These are phyloP conservation scores for Naumovozyma castellii DNA, from an alignment of 805 yeast genomes.

Conservation along the genomic window DNA sequence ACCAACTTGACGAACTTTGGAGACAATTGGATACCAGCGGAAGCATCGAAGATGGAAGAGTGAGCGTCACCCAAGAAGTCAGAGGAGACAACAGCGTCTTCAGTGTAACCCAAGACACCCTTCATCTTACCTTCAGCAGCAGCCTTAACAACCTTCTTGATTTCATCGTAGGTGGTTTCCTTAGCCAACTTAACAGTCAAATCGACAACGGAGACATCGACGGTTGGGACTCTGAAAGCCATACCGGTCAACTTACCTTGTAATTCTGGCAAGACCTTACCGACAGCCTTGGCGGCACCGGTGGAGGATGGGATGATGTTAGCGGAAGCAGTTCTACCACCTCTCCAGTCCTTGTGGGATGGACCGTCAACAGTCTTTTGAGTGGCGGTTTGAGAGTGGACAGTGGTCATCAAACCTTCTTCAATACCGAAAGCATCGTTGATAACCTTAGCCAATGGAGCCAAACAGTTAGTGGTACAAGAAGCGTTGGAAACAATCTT, in stretches of 20 bases:
- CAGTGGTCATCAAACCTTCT: constrained; percentile 71
- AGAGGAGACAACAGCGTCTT: constrained; percentile 60
- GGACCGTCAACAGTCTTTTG: constrained; percentile 72
- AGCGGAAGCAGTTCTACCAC: constrained; percentile 70
- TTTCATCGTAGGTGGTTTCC: constrained; percentile 53
- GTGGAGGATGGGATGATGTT: constrained; percentile 69
- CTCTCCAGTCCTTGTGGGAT: constrained; percentile 74
- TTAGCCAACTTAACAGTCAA: constrained; percentile 55
- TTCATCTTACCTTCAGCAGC: constrained; percentile 51
- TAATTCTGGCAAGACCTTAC: constrained; percentile 62
- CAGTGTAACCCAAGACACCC: constrained; percentile 62
- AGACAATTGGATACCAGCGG: constrained; percentile 62
- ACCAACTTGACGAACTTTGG: constrained; percentile 63
- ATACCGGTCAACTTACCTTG: constrained; percentile 68
- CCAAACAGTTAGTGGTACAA: constrained; percentile 67
- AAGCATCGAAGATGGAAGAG: constrained; percentile 60
- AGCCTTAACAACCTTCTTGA: constrained; percentile 48
- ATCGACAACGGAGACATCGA: constrained; percentile 64
- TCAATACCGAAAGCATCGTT: constrained; percentile 58
- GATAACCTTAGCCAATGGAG: constrained; percentile 62
- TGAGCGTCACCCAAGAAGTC: constrained; percentile 55
- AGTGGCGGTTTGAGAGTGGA: constrained; percentile 62
- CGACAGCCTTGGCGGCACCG: constrained; percentile 73
- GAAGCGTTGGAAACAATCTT: constrained; percentile 61
- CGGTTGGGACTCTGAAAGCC: constrained; percentile 67